Conservation (phyloP, 2,329 filamentous ascomycete genomes). For the Coniochaeta hoffmannii region DNA sequence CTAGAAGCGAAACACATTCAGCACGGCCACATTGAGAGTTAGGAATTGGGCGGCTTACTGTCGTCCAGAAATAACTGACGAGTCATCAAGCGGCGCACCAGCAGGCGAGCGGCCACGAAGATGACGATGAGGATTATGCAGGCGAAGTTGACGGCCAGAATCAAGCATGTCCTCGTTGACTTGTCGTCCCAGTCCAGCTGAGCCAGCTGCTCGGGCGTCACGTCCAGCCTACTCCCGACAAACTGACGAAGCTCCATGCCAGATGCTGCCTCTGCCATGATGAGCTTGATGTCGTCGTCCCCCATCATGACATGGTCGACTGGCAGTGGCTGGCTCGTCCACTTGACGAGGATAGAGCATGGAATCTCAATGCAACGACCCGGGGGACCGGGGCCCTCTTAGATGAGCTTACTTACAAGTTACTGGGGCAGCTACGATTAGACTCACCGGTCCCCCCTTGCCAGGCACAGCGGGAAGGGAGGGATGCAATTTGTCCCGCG, state of each 20-base stretch:
- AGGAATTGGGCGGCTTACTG: neutral
- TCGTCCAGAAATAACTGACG: constrained; percentile 16
- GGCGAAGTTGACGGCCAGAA: constrained; percentile 10
- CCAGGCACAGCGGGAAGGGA: neutral
- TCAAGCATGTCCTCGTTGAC: constrained; percentile 6
- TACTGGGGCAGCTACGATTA: neutral
- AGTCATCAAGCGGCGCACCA: constrained; percentile 11
- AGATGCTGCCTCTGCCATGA: neutral
- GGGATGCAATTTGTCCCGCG: neutral
- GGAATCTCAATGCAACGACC: neutral
- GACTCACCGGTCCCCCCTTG: neutral
- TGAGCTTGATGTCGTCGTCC: neutral
- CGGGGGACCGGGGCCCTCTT: neutral
- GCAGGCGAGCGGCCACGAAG: constrained; percentile 12
- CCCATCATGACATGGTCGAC: neutral
- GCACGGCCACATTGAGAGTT: neutral
- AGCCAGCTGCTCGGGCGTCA: constrained; percentile 9
- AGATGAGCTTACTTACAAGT: neutral
- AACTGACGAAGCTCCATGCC: neutral
- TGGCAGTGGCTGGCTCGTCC: neutral
- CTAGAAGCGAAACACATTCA: neutral
- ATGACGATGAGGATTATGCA: constrained; percentile 14
- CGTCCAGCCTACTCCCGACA: neutral
- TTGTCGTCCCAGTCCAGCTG: constrained; percentile 15
- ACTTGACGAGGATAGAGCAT: neutral